These are phyloP conservation scores for Neurospora tetraspora DNA, from an alignment of 495 filamentous ascomycete genomes.

Conservation along the genomic window DNA sequence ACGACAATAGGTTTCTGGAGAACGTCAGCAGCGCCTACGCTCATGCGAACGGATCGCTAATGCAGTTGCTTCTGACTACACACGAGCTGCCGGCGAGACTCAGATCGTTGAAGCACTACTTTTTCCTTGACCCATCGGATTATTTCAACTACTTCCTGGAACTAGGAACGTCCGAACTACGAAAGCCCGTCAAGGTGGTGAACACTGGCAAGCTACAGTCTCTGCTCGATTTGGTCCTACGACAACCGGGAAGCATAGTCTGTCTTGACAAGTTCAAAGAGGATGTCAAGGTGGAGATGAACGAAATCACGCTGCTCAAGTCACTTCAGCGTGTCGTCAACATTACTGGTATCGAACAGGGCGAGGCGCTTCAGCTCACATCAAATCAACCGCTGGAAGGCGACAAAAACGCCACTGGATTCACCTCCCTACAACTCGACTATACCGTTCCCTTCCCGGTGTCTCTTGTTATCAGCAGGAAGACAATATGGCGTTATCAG, in stretches of 20 bases:
- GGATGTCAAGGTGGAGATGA: constrained; percentile 95
- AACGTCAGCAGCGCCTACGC: constrained; percentile 94
- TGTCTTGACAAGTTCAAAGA: constrained; percentile 95
- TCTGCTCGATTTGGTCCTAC: constrained; percentile 84
- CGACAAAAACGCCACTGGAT: constrained; percentile 80
- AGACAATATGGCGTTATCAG: constrained; percentile 91
- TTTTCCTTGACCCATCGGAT: constrained; percentile 94
- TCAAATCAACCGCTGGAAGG: constrained; percentile 50
- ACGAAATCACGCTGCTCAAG: constrained; percentile 82
- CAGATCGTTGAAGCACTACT: constrained; percentile 92
- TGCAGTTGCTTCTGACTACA: constrained; percentile 83
- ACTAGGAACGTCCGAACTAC: constrained; percentile 73
- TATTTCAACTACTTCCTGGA: constrained; percentile 98
- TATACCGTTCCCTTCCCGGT: constrained; percentile 95
- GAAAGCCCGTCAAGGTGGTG: constrained; percentile 76
- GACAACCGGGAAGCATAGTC: constrained; percentile 89
- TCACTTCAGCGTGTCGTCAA: constrained; percentile 93
- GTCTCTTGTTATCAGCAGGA: constrained; percentile 89
- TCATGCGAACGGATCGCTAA: constrained; percentile 87
- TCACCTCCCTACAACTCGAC: constrained; percentile 85
- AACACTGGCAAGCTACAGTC: constrained; percentile 91
- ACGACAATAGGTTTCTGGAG: constrained; percentile 81
- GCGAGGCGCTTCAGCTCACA: constrained; percentile 47
- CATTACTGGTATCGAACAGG: constrained; percentile 87
- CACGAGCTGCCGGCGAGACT: constrained; percentile 81